A percentile compares a stretch with the other conserved stretches of the same genome.
phyloP scores from a whole-genome alignment of 371 early-diverging fungal genomes.

The Catenaria anguillulae region DNA sequence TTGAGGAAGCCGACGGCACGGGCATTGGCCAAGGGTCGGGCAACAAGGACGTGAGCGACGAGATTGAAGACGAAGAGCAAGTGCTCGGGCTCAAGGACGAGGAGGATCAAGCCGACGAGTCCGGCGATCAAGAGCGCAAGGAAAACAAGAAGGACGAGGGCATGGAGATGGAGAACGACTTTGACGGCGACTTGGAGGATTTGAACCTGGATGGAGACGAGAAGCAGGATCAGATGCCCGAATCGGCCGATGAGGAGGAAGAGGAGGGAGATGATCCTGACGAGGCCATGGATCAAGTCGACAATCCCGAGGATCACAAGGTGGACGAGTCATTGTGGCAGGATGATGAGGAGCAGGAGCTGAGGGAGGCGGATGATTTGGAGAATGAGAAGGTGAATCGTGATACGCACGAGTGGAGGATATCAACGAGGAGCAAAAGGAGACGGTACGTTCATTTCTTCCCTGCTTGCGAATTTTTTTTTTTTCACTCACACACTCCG shows the following conservation, averaged over 20 bases:
- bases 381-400: constrained; percentile 19
- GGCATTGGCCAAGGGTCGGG: constrained; percentile 94
- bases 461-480: too few species aligned
- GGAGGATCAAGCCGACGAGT: constrained; percentile 21
- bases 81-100: constrained; percentile 74
- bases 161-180: constrained; percentile 93
- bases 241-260: constrained; percentile 34
- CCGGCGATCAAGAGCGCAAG: constrained; percentile 30
- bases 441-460: too few species aligned
- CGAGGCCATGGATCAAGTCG: constrained; percentile 69
- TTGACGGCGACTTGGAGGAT: constrained; percentile 84
- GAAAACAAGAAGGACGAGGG: constrained; percentile 76
- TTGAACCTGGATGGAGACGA: constrained; percentile 33
- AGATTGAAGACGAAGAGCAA: constrained; percentile 93
- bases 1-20: constrained; percentile 44
- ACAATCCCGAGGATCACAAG: constrained; percentile 69
- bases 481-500: too few species aligned
- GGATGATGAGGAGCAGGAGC: constrained; percentile 53
- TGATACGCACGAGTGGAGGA: constrained; percentile 32
- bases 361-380: constrained; percentile 42
- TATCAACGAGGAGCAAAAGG: constrained; percentile 30
- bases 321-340: constrained; percentile 97
- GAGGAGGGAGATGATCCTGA: constrained; percentile 28
- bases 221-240: constrained; percentile 39
- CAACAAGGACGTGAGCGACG: constrained; percentile 84